Base-by-base conservation (phyloP, 805 yeast genomes). In the Grigorovia yakushimaensis region DNA sequence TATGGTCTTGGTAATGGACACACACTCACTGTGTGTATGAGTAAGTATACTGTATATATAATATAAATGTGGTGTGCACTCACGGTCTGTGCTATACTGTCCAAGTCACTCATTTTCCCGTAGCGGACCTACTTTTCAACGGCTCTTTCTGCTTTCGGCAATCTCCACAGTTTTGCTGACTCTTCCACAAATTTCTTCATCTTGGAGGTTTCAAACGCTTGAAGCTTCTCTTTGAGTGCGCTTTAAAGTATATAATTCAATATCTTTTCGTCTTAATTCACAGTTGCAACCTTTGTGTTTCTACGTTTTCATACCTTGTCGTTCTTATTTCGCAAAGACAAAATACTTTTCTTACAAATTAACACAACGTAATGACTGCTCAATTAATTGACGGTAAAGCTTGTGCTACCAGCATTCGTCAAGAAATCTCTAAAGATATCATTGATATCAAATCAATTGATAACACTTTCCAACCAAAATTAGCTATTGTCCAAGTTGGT, bases 401-500 rank as follows among this genome's bases (percentile, higher is more conserved):
- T 13, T 74, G 79, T 55, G 80, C 82, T 42, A 65, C 67, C 59
- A 57, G 61, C 54, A 70, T 82, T 51, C 78, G 87, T 51, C 66
- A 66, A 15, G 66, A 72, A 41, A 72, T 83, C 52, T 70, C 76
- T 41, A 59, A 68, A 13, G 82, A 79, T 52, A 76, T 84, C 51
- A 60, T 61, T 19, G 57, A 61, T 11, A 59, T 76, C 46, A 76
- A 78, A 56, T 46, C 63, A 2, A 48, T 57, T 44, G 64, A 71
- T 52, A 68, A 77, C 7, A 39, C 24, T 8, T 87, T 87, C 69
- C 70, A 73, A 51, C 97, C 98, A 8, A 74, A 76, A 47, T 72
- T 91, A 57, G 81, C 86, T 38, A 88, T 91, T 56, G 73, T 91
- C 50, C 98, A 91, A 68, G 94, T 91, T 33, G 97, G 98, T 40